Evolutionary conservation across 805 yeast species (phyloP), one percentile per base, ranked within the genome.

Genomic region (Starmera dryadoides): DNA sequence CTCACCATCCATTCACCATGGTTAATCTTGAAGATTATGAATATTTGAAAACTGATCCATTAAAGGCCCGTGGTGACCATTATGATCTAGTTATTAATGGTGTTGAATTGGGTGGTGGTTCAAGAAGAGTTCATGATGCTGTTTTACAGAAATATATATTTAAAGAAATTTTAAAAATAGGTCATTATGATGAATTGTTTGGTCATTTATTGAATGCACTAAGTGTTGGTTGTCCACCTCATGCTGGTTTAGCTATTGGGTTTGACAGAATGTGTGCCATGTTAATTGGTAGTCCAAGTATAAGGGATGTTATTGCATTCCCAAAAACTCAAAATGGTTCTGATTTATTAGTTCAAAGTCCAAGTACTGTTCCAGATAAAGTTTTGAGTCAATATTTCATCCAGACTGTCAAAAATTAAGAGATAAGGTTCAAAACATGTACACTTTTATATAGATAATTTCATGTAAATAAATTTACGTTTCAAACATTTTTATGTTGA

Each of bases 1-100:
- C 97, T 0, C 99, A 93, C 56, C 99, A 93, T 57, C 99, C 99
- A 4, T 93, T 93, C 63, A 93, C 99, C 0, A 93, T 93, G 98
- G 84, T 81, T 1, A 71, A 79, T 29, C 54, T 77, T 0, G 78
- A 74, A 12, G 96, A 87, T 54, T 81, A 81, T 48, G 73, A 73
- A 2, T 56, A 63, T 6, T 63, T 88, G 6, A 69, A 54, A 6
- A 47, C 65, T 0, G 66, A 69, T 16, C 94, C 94, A 5, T 59
- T 86, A 20, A 56, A 63, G 30, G 87, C 82, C 2, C 69, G 76
- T 30, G 98, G 98, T 10, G 94, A 86, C 52, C 98, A 93, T 59
- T 93, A 88, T 58, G 99, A 93, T 56, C 62, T 93, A 14, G 98
- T 93, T 1, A 66, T 93, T 30, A 91, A 91, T 53, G 99, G 98